Percentiles rank a stretch among this genome's conserved stretches.
Evolutionary conservation across 2,329 filamentous ascomycete genomes (phyloP).

Genomic region (Coleophoma cylindrospora): DNA sequence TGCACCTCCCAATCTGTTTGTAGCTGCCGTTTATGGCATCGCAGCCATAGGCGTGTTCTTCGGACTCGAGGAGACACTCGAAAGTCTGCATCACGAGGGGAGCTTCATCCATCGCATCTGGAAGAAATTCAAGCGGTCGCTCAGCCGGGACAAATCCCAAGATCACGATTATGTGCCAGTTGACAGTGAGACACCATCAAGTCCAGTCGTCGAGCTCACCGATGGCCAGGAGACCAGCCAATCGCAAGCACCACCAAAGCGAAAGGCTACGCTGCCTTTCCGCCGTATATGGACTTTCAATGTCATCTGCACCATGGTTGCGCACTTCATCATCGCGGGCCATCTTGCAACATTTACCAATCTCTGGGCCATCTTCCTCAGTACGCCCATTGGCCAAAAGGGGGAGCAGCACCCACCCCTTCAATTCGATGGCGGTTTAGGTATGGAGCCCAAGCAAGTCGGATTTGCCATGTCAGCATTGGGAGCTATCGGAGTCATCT

Average conservation of each 20-base stretch:
- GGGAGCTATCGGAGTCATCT: slow-evolving; percentile 64
- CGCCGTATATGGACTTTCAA: slow-evolving; percentile 4
- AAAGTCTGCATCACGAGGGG: not conserved
- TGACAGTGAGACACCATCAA: not conserved
- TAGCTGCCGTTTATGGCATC: slow-evolving; percentile 21
- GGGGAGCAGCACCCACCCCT: slow-evolving; percentile 9
- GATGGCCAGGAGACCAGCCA: not conserved
- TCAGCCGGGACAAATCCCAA: not conserved
- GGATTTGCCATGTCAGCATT: slow-evolving; percentile 71
- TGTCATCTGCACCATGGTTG: slow-evolving; percentile 42
- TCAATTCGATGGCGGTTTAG: slow-evolving; percentile 57
- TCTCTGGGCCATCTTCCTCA: slow-evolving; percentile 53
- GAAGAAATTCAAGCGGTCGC: slow-evolving; percentile 2
- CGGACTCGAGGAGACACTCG: slow-evolving; percentile 16
- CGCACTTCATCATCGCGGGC: slow-evolving; percentile 36
- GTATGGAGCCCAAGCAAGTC: slow-evolving; percentile 62
- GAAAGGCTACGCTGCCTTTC: slow-evolving; percentile 4
- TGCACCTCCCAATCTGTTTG: slow-evolving; percentile 31
- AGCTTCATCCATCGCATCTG: slow-evolving; percentile 21
- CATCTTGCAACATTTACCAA: slow-evolving; percentile 42
- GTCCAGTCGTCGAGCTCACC: slow-evolving; percentile 1
- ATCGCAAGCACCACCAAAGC: not conserved
- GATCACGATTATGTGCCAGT: not conserved
- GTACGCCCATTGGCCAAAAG: slow-evolving; percentile 38
- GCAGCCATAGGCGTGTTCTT: slow-evolving; percentile 22